A percentile compares a stretch with the other conserved stretches of the same genome.
phyloP scores from a whole-genome alignment of 148 eudicot species.

The Hydrangea macrophylla region DNA sequence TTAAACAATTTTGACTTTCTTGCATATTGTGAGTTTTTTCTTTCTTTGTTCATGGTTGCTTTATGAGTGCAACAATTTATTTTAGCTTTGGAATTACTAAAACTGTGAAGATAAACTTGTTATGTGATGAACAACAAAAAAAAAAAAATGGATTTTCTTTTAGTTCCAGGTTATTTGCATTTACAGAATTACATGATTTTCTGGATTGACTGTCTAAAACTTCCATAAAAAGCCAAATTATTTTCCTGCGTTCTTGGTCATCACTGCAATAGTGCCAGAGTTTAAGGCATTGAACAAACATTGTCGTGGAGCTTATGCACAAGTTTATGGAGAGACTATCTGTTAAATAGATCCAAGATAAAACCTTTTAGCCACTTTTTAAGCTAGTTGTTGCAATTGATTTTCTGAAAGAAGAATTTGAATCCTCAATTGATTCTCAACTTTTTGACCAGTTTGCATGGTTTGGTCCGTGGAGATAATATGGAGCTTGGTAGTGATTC shows the following conservation, averaged over 20 bases:
- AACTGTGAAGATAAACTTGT: background rate
- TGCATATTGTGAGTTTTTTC: background rate
- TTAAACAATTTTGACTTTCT: too few relatives aligned
- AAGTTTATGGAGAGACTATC: background rate
- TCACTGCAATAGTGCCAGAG: background rate
- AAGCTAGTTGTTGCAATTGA: background rate
- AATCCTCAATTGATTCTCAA: slow-evolving; percentile 1
- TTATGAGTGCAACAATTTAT: background rate
- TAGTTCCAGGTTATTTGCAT: background rate
- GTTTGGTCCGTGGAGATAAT: slow-evolving; percentile 74
- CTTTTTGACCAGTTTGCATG: slow-evolving; percentile 54
- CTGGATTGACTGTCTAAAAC: background rate
- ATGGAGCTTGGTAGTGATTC: slow-evolving; percentile 89
- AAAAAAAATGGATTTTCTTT: background rate
- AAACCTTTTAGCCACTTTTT: background rate
- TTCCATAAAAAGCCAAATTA: background rate
- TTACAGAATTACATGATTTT: background rate
- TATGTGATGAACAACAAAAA: background rate
- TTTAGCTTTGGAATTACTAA: background rate
- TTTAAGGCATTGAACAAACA: background rate
- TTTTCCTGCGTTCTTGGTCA: background rate
- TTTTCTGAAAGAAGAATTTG: background rate
- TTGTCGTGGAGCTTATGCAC: background rate
- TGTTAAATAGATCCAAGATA: background rate
- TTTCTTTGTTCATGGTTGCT: background rate